Evolutionary conservation across 805 yeast species (phyloP), one percentile per base, ranked within the genome.

Genomic region (Candida suzukii): DNA sequence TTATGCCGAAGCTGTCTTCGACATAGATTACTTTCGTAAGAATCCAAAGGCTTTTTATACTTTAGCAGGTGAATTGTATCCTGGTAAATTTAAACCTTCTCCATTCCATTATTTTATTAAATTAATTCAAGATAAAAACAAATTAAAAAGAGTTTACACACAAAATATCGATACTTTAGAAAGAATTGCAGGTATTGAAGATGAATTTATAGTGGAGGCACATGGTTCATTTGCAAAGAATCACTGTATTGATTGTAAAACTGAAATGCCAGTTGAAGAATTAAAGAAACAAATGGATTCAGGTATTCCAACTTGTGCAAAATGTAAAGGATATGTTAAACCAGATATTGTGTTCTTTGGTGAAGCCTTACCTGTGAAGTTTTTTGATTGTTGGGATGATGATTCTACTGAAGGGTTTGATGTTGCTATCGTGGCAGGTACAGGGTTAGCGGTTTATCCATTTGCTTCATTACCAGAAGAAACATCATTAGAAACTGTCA

Each of bases 261-360:
- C 60, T 24, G 79, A 65, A 41, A 81, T 79, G 75, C 58, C 73
- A 0, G 58, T 65, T 8, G 73, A 67, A 7, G 58, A 58, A 7
- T 66, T 83, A 47, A 70, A 69, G 45, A 46, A 60, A 28, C 54
- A 55, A 16, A 55, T 58, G 57, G 51, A 56, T n/a, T 57, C 50
- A 1, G 64, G 63, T 2, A 68, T 76, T 18, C 81, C 82, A 1
- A 59, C 56, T 10, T 91, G 97, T 63, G 47, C 54, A 14, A 53
- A 66, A 16, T 91, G 98, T 53, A 57, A 65, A 4, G 95, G 96
- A 0, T 71, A 78, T 25, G 86, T 93, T 22, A 91, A 91, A 56
- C 99, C 98, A 0, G 91, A 86, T 53, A 93, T 91, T 50, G 96
- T 88, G 1, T 91, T 91, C 54, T 93, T 88, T 64, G 98, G 98